Conservation (phyloP, 805 yeast genomes). For the Candida yuanshanica region DNA sequence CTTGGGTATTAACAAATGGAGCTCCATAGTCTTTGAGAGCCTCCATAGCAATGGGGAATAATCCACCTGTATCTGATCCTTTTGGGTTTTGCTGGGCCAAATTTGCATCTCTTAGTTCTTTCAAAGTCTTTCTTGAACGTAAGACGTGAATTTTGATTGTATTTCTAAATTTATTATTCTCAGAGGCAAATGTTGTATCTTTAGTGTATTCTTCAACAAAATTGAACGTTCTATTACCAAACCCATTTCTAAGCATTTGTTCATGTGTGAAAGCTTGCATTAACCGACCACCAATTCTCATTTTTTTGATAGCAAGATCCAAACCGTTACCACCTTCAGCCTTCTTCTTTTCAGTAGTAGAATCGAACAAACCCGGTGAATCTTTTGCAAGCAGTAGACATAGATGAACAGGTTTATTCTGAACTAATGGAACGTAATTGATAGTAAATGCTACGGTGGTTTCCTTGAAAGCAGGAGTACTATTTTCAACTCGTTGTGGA, state of each 20-base stretch:
- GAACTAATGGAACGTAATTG: conserved; percentile 48
- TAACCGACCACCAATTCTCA: conserved; percentile 77
- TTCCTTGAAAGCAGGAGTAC: conserved; percentile 2
- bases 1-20: conserved; percentile 36
- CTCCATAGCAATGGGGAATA: conserved; percentile 77
- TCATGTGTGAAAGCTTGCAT: conserved; percentile 92
- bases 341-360: conserved; percentile 44
- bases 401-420: conserved; percentile 75
- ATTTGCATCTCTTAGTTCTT: conserved; percentile 70
- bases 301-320: conserved; percentile 63
- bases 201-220: conserved; percentile 60
- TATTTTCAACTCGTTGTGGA: conserved; percentile 11
- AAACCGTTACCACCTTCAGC: conserved; percentile 63
- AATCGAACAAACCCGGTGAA: conserved; percentile 64
- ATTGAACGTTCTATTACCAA: conserved; percentile 73
- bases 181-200: conserved; percentile 48
- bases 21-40: conserved; percentile 54
- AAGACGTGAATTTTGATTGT: conserved; percentile 77
- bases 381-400: conserved; percentile 75
- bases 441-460: conserved; percentile 27
- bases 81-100: conserved; percentile 80
- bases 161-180: conserved; percentile 35
- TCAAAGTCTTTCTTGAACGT: conserved; percentile 57
- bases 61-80: conserved; percentile 68
- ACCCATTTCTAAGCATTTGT: conserved; percentile 74